Percentiles rank a stretch among this genome's conserved stretches.
phyloP scores from a whole-genome alignment of 2,329 filamentous ascomycete genomes.

The Ophiostoma australiae region DNA sequence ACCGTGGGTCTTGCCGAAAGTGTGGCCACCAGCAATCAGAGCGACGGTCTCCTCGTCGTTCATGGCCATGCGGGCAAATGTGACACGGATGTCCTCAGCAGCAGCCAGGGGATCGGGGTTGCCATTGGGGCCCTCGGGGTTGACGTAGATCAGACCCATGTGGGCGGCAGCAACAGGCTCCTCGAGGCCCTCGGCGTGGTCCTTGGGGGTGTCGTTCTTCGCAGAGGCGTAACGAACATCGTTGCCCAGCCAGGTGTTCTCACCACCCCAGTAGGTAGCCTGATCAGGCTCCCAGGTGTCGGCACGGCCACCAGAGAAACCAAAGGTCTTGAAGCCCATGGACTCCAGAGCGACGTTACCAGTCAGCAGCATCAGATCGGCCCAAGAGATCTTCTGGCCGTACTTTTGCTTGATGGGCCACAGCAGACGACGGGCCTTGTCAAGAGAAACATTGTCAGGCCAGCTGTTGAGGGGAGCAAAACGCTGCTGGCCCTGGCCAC shows the following conservation, averaged over 20 bases:
- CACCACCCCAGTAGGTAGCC: constrained; percentile 71
- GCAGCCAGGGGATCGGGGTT: constrained; percentile 64
- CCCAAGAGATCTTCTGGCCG: constrained; percentile 76
- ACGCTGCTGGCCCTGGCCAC: constrained; percentile 69
- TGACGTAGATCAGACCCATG: constrained; percentile 78
- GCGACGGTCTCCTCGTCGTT: constrained; percentile 77
- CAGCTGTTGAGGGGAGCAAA: constrained; percentile 78
- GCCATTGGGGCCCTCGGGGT: constrained; percentile 72
- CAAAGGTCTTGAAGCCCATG: constrained; percentile 69
- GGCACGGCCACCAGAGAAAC: constrained; percentile 66
- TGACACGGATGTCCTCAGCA: constrained; percentile 66
- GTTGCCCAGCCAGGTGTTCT: constrained; percentile 44
- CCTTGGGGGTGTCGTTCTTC: constrained; percentile 51
- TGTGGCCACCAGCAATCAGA: constrained; percentile 71
- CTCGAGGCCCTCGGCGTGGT: constrained; percentile 52
- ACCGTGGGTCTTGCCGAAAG: constrained; percentile 77
- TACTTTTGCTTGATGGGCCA: constrained; percentile 85
- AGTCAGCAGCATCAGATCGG: constrained; percentile 64
- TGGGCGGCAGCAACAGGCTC: constrained; percentile 62
- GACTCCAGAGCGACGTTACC: constrained; percentile 73
- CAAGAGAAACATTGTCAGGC: constrained; percentile 72
- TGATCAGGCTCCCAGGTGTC: constrained; percentile 74
- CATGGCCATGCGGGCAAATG: constrained; percentile 78
- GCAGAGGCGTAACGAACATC: neutral
- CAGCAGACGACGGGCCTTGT: constrained; percentile 74